Base-by-base conservation (phyloP, 2,329 filamentous ascomycete genomes). In the Talaromyces sp. region DNA sequence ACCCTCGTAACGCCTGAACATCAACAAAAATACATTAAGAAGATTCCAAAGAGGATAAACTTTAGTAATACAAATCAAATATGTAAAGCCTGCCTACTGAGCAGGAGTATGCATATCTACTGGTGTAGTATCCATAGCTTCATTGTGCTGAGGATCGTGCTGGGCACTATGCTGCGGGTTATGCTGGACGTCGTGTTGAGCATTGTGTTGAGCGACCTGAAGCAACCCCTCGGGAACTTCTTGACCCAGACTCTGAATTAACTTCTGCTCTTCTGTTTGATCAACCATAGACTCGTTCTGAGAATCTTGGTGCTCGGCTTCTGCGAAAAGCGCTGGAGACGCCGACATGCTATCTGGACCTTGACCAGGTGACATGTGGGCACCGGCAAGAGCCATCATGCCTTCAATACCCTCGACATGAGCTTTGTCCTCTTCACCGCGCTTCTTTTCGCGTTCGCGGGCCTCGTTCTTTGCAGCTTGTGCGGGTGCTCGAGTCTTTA, bases 401-500 rank as follows among this genome's bases (percentile, higher is more conserved):
- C 78, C 79, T 71, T 81, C 79, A 39, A 82, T 79, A 4, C 79
- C 80, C 69, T 82, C 79, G 11, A 81, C 78, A 61, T 81, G 79
- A 1, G 79, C 79, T 68, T 81, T 81, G 67, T 82, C 80, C 67
- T 81, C 80, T 68, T 81, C 79, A 5, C 76, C 78, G 61, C 77
- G 78, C 64, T 79, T 77, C 69, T 79, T 80, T 66, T 81, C 78
- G 17, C 79, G 74, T 65, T 81, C 80, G n/a, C 78, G 76, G 10
- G 80, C 80, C 70, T 82, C 81, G 15, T 81, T 77, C 68, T 82
- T 82, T n/a, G 80, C 80, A 22, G 80, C 81, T 69, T 82, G 80
- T 1, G 87, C 89, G 0, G 91, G 92, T 0, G 92, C 91, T 17
- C 92, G 83, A 0, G 93, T 96, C 78, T 95, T 94, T 43, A 97